Evolutionary conservation across 768 basidiomycete genomes (phyloP).

Genomic region (Auriscalpium microsporum): DNA sequence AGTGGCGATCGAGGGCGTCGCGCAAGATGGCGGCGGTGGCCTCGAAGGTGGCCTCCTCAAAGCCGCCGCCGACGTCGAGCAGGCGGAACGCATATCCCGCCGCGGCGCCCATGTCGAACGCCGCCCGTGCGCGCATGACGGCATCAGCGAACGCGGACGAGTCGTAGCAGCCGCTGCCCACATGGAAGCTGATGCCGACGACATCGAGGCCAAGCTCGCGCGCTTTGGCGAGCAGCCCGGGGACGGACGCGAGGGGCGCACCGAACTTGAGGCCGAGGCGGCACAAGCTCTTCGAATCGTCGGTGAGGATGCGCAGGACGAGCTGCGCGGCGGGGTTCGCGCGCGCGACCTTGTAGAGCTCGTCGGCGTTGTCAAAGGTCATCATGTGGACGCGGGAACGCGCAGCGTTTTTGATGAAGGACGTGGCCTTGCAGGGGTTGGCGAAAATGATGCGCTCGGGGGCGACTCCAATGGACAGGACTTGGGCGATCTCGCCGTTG

Average conservation of each 20-base stretch:
- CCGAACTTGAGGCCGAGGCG: conserved; percentile 94
- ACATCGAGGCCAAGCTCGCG: conserved; percentile 75
- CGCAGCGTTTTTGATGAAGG: conserved; percentile 83
- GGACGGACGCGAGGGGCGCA: conserved; percentile 77
- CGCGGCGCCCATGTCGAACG: conserved; percentile 80
- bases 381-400: conserved; percentile 78
- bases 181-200: conserved; percentile 95
- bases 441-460: conserved; percentile 90
- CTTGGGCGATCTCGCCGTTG: conserved; percentile 80
- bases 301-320: conserved; percentile 92
- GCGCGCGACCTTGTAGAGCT: conserved; percentile 86
- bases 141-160: conserved; percentile 86
- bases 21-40: conserved; percentile 63
- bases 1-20: conserved; percentile 65
- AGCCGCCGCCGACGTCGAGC: conserved; percentile 94
- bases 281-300: conserved; percentile 92
- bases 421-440: conserved; percentile 96
- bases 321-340: conserved; percentile 76
- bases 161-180: conserved; percentile 95
- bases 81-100: conserved; percentile 77
- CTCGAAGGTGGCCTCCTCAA: conserved; percentile 84
- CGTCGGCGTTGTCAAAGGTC: conserved; percentile 98
- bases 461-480: conserved; percentile 64
- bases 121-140: conserved; percentile 67
- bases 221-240: conserved; percentile 71